phyloP scores from a whole-genome alignment of 2,329 filamentous ascomycete genomes.

The Elsinoe ampelina region DNA sequence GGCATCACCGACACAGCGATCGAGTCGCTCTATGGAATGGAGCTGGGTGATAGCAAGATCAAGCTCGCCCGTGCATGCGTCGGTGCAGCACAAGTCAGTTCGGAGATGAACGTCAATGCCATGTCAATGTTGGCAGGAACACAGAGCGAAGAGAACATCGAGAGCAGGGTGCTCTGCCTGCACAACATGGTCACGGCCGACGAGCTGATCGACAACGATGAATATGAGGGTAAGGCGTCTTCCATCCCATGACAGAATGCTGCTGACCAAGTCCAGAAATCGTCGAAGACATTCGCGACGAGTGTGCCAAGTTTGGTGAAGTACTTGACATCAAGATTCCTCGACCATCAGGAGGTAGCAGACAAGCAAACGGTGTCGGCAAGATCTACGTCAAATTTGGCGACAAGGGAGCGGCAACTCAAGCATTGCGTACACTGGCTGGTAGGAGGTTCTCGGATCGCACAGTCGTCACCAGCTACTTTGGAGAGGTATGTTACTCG shows the following conservation, averaged over 20 bases:
- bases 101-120: constrained; percentile 93
- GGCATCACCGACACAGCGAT: constrained; percentile 73
- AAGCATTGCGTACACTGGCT: constrained; percentile 79
- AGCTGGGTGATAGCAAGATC: constrained; percentile 75
- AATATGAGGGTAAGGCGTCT: constrained; percentile 72
- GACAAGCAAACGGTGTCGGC: constrained; percentile 80
- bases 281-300: constrained; percentile 83
- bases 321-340: constrained; percentile 89
- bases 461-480: constrained; percentile 94
- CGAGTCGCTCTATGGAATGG: constrained; percentile 86
- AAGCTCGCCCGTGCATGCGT: constrained; percentile 85
- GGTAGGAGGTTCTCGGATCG: constrained; percentile 93
- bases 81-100: constrained; percentile 84
- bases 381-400: constrained; percentile 98
- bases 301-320: constrained; percentile 82
- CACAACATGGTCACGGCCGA: constrained; percentile 98
- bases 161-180: constrained; percentile 76
- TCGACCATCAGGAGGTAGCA: constrained; percentile 69
- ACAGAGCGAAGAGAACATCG: constrained; percentile 60
- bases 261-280: constrained; percentile 58
- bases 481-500: constrained; percentile 66
- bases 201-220: constrained; percentile 85
- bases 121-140: constrained; percentile 97
- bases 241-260: background rate
- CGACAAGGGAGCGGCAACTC: constrained; percentile 63